Conservation (phyloP, 305 asterid species). For the Fraxinus baroniana region DNA sequence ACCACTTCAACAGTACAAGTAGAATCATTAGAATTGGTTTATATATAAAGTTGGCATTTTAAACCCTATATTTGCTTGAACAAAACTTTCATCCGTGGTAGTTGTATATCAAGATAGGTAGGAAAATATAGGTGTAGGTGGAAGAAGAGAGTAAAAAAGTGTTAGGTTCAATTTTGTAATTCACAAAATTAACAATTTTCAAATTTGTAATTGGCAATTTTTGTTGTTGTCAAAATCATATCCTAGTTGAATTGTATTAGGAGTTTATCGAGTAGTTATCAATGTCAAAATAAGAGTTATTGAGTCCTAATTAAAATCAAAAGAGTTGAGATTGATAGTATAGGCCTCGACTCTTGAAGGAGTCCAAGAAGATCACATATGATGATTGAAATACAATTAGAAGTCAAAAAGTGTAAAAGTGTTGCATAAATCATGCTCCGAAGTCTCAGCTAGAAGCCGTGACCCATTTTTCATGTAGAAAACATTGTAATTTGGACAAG, state of each 20-base stretch:
- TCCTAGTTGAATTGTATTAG: background rate
- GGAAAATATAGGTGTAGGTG: background rate
- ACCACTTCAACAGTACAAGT: background rate
- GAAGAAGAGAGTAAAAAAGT: background rate
- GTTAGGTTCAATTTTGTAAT: background rate
- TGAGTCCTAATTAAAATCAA: background rate
- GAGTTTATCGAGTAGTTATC: background rate
- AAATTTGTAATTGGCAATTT: no score
- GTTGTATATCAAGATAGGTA: background rate
- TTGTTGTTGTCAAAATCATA: background rate
- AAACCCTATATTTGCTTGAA: background rate
- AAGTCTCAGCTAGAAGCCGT: background rate
- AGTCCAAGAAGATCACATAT: background rate
- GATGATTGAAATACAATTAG: background rate
- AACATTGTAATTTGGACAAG: background rate
- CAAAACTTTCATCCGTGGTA: background rate
- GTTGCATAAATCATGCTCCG: background rate
- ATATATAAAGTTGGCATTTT: background rate
- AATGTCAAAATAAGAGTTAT: background rate
- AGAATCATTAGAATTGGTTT: background rate
- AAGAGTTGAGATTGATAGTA: background rate
- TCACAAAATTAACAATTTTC: no score
- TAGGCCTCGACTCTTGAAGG: background rate
- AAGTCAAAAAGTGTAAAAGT: background rate
- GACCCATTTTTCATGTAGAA: background rate